phyloP scores from a whole-genome alignment of 75 land plant species.

The Pinus albicaulis region DNA sequence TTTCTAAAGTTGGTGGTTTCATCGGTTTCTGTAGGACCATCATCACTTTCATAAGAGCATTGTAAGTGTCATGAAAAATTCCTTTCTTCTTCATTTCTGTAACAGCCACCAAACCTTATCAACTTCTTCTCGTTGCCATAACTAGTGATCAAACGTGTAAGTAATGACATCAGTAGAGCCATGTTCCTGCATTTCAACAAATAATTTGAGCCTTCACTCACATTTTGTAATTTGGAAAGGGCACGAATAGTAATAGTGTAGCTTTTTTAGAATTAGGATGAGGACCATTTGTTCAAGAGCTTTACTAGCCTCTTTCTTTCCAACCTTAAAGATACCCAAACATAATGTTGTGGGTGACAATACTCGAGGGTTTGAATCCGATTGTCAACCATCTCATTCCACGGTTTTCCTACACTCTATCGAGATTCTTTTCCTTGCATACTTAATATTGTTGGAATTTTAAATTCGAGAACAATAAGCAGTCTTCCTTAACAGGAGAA shows the following conservation, averaged over 20 bases:
- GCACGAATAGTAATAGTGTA: conserved; percentile 54
- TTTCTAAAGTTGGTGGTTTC: conserved; percentile 51
- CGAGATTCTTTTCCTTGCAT: conserved; percentile 52
- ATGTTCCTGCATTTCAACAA: conserved; percentile 45
- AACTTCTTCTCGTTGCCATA: conserved; percentile 49
- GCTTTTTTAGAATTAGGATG: conserved; percentile 33
- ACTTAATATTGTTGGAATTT: too few relatives aligned
- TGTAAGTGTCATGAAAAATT: conserved; percentile 52
- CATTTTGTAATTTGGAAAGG: conserved; percentile 43
- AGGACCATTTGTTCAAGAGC: conserved; percentile 55
- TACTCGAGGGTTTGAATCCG: conserved; percentile 56
- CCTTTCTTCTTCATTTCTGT: conserved; percentile 50
- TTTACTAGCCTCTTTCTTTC: conserved; percentile 48
- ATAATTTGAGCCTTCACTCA: conserved; percentile 43
- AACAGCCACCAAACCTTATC: conserved; percentile 39
- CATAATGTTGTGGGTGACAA: conserved; percentile 54
- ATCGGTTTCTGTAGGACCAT: conserved; percentile 35
- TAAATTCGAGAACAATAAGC: too few relatives aligned
- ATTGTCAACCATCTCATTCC: conserved; percentile 75
- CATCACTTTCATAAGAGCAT: conserved; percentile 62
- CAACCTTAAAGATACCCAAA: conserved; percentile 36
- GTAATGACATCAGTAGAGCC: conserved; percentile 41
- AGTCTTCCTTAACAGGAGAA: too few relatives aligned
- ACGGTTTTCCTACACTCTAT: conserved; percentile 54
- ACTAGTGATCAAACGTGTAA: conserved; percentile 68